Evolutionary conservation across 2,329 filamentous ascomycete species (phyloP), one percentile per base, ranked within the genome.

Genomic region (Talaromyces rugulosus): DNA sequence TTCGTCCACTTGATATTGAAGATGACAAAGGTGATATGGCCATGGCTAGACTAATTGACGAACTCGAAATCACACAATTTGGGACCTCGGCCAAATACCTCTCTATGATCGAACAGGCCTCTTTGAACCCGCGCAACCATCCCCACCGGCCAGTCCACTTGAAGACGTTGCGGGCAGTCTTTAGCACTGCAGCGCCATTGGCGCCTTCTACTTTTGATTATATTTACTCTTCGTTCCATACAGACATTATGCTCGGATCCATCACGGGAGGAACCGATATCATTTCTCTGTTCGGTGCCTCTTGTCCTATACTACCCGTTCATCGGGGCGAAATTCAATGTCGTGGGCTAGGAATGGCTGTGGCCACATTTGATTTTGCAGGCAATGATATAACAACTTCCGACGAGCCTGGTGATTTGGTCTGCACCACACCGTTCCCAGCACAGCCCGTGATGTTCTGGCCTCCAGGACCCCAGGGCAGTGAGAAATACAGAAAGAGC

Each of bases 261-360:
- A 98, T 99, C 71, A 98, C 94, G 0, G 95, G 95, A 42, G 95
- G 94, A 56, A 98, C 94, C 3, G 95, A 99, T 73, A 98, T 98
- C 69, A 91, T 98, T 66, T 96, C 93, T 0, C 85, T 98, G 36
- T 99, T 98, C 70, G 94, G 93, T 51, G 89, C 91, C 0, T 90
- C 92, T 0, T 94, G 89, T 60, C 89, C 89, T 0, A 81, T 93
- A 4, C 80, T 91, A 1, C 89, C 90, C 1, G 89, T 94, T 23
- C 81, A 86, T 65, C 81, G 81, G 1, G 90, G 90, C 28, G 88
- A 92, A 72, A 91, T 93, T 55, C 90, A 94, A 74, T 90, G 89
- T 64, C 85, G 87, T 9, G 89, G 88, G 5, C 83, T 94, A 3
- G 90, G 89, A 23, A 93, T 94, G 90, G 87, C 88, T n/a, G 85